Base-by-base conservation (phyloP, 352 stramenopile species). In the Phytophthora uliginosa region DNA sequence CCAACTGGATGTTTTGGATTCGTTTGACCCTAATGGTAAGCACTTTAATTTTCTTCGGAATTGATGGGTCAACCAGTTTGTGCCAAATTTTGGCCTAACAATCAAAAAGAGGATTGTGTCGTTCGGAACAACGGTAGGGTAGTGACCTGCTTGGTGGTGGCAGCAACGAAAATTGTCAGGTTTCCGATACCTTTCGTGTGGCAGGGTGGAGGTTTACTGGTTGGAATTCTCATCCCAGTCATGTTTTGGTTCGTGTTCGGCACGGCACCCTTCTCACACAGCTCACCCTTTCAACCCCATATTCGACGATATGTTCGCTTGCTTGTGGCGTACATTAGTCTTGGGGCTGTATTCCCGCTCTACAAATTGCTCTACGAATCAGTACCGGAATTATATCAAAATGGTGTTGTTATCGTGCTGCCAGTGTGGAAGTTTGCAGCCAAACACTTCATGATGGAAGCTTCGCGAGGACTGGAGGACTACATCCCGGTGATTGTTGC, bases 351-450 rank as follows among this genome's bases (percentile, higher is more conserved):
- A 8, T 67, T 50, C 20, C 51, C 51, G 9, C 20, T 68, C 2
- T 53, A 54, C 24, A 61, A 45, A 18, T n/a, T 61, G 15, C 61
- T 68, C 8, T 61, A 68, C 26, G 51, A 61, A 24, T 22, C 24
- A 5, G 51, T 55, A 33, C 50, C 61, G 4, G 48, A 24, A 4
- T 13, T 15, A 20, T 66, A 52, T 47, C 31, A 42, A 36, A 38
- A 22, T 7, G 17, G n/a, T 47, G 26, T 45, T 5, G 26, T 48
- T 5, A 17, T 61, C 22, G 9, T 68, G 10, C 36, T 61, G 8
- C 50, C 51, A 12, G 10, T 61, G n/a, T 68, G 61, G 61, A 68
- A 55, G 13, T 68, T 68, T 31, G 51, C 22, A 22, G 51, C 50
- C n/a, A 58, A 64, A 15, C 38, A 63, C 7, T 24, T 63, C 17